phyloP scores from a whole-genome alignment of 1,284 basidiomycete species.

The Pisolithus thermaeus region DNA sequence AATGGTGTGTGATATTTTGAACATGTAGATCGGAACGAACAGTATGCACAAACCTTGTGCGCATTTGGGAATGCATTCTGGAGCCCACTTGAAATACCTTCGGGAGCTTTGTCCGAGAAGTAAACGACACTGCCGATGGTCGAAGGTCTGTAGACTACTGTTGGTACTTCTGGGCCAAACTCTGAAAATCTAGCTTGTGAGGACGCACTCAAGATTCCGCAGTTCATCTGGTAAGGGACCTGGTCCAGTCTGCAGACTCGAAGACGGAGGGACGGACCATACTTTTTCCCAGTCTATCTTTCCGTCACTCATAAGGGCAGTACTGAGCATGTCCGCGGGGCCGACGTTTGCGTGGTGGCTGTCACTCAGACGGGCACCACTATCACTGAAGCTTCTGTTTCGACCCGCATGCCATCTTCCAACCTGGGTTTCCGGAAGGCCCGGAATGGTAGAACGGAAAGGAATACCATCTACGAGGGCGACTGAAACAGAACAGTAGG shows the following conservation, averaged over 20 bases:
- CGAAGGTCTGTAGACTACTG: constrained; percentile 11
- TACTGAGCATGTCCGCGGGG: constrained; percentile 6
- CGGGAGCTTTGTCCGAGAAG: constrained; percentile 56
- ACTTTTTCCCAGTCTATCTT: constrained; percentile 47
- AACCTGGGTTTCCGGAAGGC: constrained; percentile 51
- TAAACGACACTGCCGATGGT: constrained; percentile 40
- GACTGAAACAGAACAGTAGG: constrained; percentile 47
- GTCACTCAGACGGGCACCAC: constrained; percentile 19
- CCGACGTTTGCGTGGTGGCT: constrained; percentile 7
- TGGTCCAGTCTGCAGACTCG: background rate
- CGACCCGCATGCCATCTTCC: constrained; percentile 60
- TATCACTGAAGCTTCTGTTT: constrained; percentile 7
- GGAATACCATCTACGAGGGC: constrained; percentile 39
- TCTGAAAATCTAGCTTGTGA: background rate
- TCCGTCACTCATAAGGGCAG: constrained; percentile 15
- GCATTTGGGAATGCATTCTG: constrained; percentile 38
- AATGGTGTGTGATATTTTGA: background rate
- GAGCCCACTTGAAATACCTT: constrained; percentile 55
- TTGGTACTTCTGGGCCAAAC: background rate
- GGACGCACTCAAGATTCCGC: constrained; percentile 17
- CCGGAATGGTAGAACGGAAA: constrained; percentile 58
- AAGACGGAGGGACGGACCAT: constrained; percentile 28
- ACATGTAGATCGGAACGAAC: constrained; percentile 4
- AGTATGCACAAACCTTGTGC: constrained; percentile 41
- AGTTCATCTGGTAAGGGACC: constrained; percentile 10